phyloP scores from a whole-genome alignment of 257 asterid genomes.

The Euphrasia confusa region DNA sequence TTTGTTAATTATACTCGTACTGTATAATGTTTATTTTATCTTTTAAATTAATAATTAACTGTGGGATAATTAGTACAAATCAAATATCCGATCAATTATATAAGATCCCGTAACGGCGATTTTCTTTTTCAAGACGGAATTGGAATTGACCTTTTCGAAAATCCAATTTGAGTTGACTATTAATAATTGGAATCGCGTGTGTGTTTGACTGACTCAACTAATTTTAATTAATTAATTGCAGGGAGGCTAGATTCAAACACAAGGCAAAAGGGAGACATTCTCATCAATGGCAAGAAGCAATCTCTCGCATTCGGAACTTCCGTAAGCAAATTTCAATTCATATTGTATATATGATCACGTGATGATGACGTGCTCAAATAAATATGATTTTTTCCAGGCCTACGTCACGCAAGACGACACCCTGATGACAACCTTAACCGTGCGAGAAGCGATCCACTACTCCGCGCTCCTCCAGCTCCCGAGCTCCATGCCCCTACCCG shows the following conservation, averaged over 20 bases:
- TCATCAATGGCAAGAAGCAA: slow-evolving; percentile 43
- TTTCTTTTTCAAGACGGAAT: too few relatives aligned
- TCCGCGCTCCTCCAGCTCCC: slow-evolving; percentile 61
- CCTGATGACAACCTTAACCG: slow-evolving; percentile 53
- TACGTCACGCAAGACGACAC: slow-evolving; percentile 55
- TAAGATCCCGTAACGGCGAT: too few relatives aligned
- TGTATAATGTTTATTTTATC: too few relatives aligned
- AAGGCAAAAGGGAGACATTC: slow-evolving; percentile 42
- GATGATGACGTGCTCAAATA: not conserved
- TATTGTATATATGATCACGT: too few relatives aligned
- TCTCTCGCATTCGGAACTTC: slow-evolving; percentile 56
- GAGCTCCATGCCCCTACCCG: slow-evolving; percentile 32
- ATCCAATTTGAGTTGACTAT: too few relatives aligned
- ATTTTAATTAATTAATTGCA: slow-evolving; percentile 10
- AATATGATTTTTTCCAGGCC: slow-evolving; percentile 28
- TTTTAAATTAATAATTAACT: too few relatives aligned
- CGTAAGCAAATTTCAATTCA: slow-evolving; percentile 19
- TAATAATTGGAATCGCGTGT: too few relatives aligned
- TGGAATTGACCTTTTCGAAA: too few relatives aligned
- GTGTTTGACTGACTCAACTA: too few relatives aligned
- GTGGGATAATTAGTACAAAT: too few relatives aligned
- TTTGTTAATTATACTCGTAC: too few relatives aligned
- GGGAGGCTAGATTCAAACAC: slow-evolving; percentile 47
- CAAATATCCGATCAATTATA: too few relatives aligned
- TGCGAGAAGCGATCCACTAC: slow-evolving; percentile 51